A percentile compares a stretch with the other conserved stretches of the same genome.
These are phyloP conservation scores for Pulveroboletus sp. DNA, from an alignment of 768 basidiomycete species.

Conservation along the genomic window DNA sequence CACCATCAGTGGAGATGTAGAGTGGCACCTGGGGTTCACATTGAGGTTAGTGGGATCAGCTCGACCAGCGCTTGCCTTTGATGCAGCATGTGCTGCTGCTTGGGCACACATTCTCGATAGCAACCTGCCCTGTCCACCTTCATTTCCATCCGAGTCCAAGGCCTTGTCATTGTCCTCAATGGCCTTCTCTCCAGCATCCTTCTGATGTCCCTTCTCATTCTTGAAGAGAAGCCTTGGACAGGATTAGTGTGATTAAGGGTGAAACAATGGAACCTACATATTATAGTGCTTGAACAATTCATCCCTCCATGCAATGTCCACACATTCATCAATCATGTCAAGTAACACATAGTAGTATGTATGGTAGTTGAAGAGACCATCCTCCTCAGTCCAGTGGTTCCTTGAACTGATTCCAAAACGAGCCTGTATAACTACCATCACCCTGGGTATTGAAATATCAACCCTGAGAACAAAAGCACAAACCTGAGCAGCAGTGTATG, in stretches of 20 bases:
- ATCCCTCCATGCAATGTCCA: not conserved
- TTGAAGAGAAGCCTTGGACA: not conserved
- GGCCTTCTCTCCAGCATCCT: too few species aligned
- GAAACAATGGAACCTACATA: too few species aligned
- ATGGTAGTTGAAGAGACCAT: conserved; percentile 1
- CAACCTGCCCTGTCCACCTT: too few species aligned
- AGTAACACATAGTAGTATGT: conserved; percentile 2
- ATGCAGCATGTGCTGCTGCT: too few species aligned
- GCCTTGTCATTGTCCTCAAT: not conserved
- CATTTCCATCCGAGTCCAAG: too few species aligned
- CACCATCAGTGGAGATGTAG: too few species aligned
- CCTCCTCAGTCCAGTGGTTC: not conserved
- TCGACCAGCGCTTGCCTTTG: too few species aligned
- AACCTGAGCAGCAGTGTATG: conserved; percentile 1
- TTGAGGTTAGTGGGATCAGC: too few species aligned
- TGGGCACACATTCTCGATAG: too few species aligned
- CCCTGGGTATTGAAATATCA: not conserved
- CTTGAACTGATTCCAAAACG: not conserved
- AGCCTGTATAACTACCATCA: not conserved
- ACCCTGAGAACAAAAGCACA: not conserved
- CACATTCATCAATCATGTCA: not conserved
- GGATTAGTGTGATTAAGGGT: too few species aligned
- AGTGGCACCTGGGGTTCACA: too few species aligned
- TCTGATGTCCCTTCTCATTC: not conserved
- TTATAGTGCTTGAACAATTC: not conserved